phyloP scores from a whole-genome alignment of 1,284 basidiomycete species.

The Leccinum fallax region DNA sequence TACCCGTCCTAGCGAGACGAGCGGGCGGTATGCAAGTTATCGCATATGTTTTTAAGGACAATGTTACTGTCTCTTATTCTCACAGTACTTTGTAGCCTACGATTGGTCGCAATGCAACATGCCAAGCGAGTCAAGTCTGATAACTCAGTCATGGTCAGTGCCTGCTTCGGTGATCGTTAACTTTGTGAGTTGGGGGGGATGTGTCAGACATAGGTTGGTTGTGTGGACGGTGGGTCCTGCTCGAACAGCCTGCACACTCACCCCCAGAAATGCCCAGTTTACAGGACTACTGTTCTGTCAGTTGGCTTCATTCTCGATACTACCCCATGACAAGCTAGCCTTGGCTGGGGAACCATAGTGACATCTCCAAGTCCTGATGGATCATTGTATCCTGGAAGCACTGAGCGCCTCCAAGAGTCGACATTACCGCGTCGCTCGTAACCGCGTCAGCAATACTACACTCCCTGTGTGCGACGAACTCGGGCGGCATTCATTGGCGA shows the following conservation, averaged over 20 bases:
- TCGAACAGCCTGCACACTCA: background rate
- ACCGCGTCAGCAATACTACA: no score
- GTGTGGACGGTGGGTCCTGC: background rate
- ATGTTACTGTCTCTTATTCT: slow-evolving; percentile 5
- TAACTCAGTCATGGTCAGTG: slow-evolving; percentile 4
- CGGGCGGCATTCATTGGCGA: no score
- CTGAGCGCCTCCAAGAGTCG: no score
- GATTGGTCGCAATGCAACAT: slow-evolving; percentile 18
- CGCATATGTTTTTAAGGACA: slow-evolving; percentile 74
- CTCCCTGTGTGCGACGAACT: no score
- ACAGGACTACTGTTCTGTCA: background rate
- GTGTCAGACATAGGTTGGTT: background rate
- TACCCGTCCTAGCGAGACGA: slow-evolving; percentile 94
- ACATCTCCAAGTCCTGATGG: no score
- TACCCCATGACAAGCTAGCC: background rate
- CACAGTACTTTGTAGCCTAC: slow-evolving; percentile 4
- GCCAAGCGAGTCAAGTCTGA: slow-evolving; percentile 1
- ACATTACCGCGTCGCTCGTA: no score
- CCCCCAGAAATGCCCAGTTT: no score
- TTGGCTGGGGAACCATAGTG: no score
- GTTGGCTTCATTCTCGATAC: background rate
- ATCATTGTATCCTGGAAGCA: no score
- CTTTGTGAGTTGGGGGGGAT: background rate
- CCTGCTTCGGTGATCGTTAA: background rate
- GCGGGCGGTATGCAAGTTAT: slow-evolving; percentile 93